Evolutionary conservation across 108 stramenopile species (phyloP), one percentile per base, ranked within the genome.

Genomic region (Cyclotella kingstonii): DNA sequence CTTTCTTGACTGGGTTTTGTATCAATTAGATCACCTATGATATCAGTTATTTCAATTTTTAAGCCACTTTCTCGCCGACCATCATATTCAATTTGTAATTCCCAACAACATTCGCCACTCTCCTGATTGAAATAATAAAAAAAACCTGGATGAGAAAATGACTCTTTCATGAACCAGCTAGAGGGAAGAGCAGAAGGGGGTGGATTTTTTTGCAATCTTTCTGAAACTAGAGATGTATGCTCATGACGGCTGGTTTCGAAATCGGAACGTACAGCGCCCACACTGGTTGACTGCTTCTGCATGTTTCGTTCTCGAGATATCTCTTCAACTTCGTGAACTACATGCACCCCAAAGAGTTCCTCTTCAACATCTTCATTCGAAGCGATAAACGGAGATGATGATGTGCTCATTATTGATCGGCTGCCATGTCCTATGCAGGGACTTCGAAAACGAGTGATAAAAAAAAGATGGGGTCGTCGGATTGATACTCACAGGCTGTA

Each of bases 51-150:
- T 29, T 6, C 31, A 33, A 3, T 3, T 19, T 10, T 11, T 14
- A 10, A 6, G 7, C 30, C 30, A 3, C 18, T 47, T 44, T 35
- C 42, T 3, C 8, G 63, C 30, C 3, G 40, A 14, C 34, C 79
- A 11, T 19, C 53, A 7, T 27, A 28, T 14, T 53, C 42, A 12
- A 35, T 55, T 10, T 83, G 87, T 0, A 66, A 17, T 7, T 85
- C 73, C 88, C 93, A 91, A n/a, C 60, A 73, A 18, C 78, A 78
- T 43, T 76, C 67, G 7, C 93, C 93, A 3, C 86, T 87, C 3
- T 85, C 84, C 36, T 79, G 79, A 66, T 90, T 77, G 60, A 78
- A 94, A 59, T 91, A 94, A 69, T 86, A 94, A 29, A 58, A 79
- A 28, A 54, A 68, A 9, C 80, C 78, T 12, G 87, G 87, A 27